Evolutionary conservation across 257 asterid species (phyloP).

Genomic region (Penstemon eatonii): DNA sequence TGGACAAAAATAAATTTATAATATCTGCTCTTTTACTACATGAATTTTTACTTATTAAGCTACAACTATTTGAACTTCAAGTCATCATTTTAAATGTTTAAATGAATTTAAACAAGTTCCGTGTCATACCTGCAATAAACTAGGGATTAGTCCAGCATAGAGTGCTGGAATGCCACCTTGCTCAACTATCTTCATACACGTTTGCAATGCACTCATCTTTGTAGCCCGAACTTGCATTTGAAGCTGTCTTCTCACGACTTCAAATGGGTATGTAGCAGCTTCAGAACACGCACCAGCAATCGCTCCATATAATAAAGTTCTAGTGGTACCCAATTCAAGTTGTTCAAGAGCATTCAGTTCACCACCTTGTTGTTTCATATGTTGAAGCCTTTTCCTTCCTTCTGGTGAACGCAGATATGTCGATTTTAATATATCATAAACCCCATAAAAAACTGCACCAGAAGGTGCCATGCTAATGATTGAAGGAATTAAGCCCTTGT

Average conservation of each 20-base stretch:
- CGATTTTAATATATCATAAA: slow-evolving; percentile 84
- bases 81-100: slow-evolving; percentile 1
- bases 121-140: slow-evolving; percentile 77
- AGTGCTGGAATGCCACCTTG: slow-evolving; percentile 90
- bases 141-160: slow-evolving; percentile 87
- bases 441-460: slow-evolving; percentile 96
- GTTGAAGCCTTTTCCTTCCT: slow-evolving; percentile 66
- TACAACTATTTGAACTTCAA: not conserved
- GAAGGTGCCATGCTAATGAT: slow-evolving; percentile 98
- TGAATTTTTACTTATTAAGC: slow-evolving; percentile 1
- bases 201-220: slow-evolving; percentile 75
- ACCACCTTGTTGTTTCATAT: slow-evolving; percentile 70
- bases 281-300: slow-evolving; percentile 94
- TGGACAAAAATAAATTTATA: not conserved
- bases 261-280: slow-evolving; percentile 98
- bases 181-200: slow-evolving; percentile 73
- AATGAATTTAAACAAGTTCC: not conserved
- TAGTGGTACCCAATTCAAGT: slow-evolving; percentile 80
- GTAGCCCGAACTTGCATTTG: slow-evolving; percentile 90
- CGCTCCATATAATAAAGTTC: slow-evolving; percentile 87
- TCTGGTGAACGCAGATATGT: slow-evolving; percentile 76
- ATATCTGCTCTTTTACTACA: not conserved
- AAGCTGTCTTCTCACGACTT: slow-evolving; percentile 95
- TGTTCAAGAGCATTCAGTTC: slow-evolving; percentile 80
- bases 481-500: slow-evolving; percentile 88